phyloP scores from a whole-genome alignment of 257 asterid species.

The Leonotis leonurus region DNA sequence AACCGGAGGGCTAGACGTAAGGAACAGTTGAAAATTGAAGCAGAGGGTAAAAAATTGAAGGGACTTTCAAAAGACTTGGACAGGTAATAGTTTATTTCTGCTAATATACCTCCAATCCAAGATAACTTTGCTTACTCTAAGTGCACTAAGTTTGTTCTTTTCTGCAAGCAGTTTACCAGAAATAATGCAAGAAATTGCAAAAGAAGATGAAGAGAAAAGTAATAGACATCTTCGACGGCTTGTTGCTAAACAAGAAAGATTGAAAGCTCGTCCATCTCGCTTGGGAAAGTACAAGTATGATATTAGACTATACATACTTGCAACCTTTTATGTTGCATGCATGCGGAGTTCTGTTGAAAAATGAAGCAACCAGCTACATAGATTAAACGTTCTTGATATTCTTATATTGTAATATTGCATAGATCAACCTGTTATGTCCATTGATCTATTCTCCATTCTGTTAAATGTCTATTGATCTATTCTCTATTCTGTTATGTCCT shows the following conservation, averaged over 20 bases:
- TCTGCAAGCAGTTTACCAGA: slow-evolving; percentile 42
- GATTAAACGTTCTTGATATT: background rate
- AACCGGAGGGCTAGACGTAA: slow-evolving; percentile 73
- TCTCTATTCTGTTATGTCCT: no score
- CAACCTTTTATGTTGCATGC: background rate
- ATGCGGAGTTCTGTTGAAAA: background rate
- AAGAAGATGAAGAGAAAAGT: slow-evolving; percentile 70
- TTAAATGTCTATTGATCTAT: no score
- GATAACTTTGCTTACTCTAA: background rate
- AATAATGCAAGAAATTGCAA: slow-evolving; percentile 63
- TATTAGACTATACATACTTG: background rate
- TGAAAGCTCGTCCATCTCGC: slow-evolving; percentile 74
- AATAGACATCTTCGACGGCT: slow-evolving; percentile 60
- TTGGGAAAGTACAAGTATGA: slow-evolving; percentile 80
- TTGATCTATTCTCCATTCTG: no score
- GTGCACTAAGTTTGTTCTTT: background rate
- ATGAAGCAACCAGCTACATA: background rate
- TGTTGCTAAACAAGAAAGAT: slow-evolving; percentile 68
- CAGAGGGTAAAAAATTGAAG: slow-evolving; percentile 42
- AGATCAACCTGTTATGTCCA: no score
- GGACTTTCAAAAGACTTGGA: slow-evolving; percentile 64
- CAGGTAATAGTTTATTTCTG: slow-evolving; percentile 38
- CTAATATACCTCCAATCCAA: background rate
- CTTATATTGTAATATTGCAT: no score
- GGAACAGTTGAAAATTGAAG: slow-evolving; percentile 55